Evolutionary conservation across 805 yeast genomes (phyloP), one percentile per base, ranked within the genome.

Genomic region (Blastobotrys parvus): DNA sequence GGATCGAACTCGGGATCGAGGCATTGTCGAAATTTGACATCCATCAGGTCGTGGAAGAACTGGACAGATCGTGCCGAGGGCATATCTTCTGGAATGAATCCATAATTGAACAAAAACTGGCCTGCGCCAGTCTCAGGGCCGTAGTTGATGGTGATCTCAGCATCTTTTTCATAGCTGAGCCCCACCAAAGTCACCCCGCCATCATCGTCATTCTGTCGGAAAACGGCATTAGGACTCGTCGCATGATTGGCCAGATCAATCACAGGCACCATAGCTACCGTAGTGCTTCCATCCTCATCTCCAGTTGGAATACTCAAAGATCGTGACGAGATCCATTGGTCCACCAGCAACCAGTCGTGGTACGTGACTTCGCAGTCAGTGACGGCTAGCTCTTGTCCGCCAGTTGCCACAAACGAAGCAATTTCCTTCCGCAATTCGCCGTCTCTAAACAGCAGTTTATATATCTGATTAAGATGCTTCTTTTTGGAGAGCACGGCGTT

Each of bases 171-270:
- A 16, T 20, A 33, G n/a, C 48, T 35, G 6, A 46, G 40, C 20
- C 49, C 43, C 10, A 45, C 43, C 32, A 41, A 16, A 23, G 25
- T 23, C 13, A 48, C 48, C 27, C 36, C 38, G 19, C 47, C 46
- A 8, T 25, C 29, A 18, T 41, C 49, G 7, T 43, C 44, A 10
- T 25, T 18, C 8, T 17, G 33, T 8, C 72, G 70, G 48, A 67
- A 72, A 10, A 59, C 45, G 15, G 63, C 58, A n/a, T 58, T 50
- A 1, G 40, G 35, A 15, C 13, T 13, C 29, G 42, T 43, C 13
- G 49, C 31, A 48, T 75, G 81, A 54, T 76, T 75, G 20, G 70
- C 77, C 52, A 73, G 67, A 52, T 77, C 82, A 2, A 77, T 52
- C 3, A 74, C 50, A 0, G 82, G 82, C 3, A 76, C 77, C 46